Conservation (phyloP, 176 grass and related monocot genomes). For the Eremochloa ophiuroides region DNA sequence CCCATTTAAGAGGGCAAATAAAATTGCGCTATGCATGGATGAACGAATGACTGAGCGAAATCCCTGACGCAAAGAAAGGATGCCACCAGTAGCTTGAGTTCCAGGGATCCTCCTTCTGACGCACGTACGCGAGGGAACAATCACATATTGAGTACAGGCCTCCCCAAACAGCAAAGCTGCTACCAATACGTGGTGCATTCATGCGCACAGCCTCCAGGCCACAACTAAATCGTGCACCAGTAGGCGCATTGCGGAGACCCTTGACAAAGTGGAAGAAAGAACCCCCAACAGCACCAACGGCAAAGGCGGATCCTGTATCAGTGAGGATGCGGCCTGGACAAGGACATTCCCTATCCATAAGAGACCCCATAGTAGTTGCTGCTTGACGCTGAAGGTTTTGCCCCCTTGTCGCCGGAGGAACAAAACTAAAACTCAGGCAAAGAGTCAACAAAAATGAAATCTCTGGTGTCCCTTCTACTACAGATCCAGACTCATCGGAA, state of each 20-base stretch:
- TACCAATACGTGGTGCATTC: constrained; percentile 33
- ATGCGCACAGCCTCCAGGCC: constrained; percentile 32
- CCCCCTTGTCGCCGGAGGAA: background rate
- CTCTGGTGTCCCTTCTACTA: background rate
- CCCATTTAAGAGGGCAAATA: constrained; percentile 17
- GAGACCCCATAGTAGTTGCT: background rate
- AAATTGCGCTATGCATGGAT: background rate
- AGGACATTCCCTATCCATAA: constrained; percentile 11
- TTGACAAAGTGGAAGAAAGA: constrained; percentile 46
- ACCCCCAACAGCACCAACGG: constrained; percentile 43
- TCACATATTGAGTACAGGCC: constrained; percentile 34
- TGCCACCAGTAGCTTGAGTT: constrained; percentile 40
- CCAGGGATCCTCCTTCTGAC: constrained; percentile 49
- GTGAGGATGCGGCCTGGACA: constrained; percentile 42
- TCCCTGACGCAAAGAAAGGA: constrained; percentile 35
- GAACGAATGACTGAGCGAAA: background rate
- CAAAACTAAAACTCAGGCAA: background rate
- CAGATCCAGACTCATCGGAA: background rate
- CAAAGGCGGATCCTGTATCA: constrained; percentile 25
- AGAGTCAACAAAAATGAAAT: background rate
- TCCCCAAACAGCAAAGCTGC: constrained; percentile 36
- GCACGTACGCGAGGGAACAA: constrained; percentile 14
- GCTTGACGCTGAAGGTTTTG: background rate
- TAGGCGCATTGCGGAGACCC: constrained; percentile 40
- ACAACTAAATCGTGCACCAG: constrained; percentile 27